Base-by-base conservation (phyloP, 805 yeast genomes). In the Saccharomycopsis babjevae region DNA sequence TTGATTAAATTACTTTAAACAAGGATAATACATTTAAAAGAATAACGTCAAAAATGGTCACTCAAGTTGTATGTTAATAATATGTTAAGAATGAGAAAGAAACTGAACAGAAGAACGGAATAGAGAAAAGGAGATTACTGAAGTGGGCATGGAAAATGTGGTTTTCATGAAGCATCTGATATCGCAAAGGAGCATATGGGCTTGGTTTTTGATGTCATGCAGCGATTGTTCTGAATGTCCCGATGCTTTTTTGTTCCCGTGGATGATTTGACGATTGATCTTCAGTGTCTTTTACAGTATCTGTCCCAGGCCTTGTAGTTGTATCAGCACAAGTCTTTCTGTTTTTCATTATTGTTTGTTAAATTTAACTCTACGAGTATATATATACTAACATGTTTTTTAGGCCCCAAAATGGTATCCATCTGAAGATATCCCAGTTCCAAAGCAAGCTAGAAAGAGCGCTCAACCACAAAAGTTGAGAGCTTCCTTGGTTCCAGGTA, bases 401-500 rank as follows among this genome's bases (percentile, higher is more conserved):
- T 60, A 80, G 82, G 93, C 94, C 75, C 88, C 89, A 79, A 87
- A 86, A 83, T 89, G 96, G 96, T 91, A 88, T 84, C 90, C 89
- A 78, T 86, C 96, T 75, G 93, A 89, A 83, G 89, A 85, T 79
- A 87, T 83, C 72, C 86, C 92, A 77, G 90, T 84, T 73, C 84
- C 93, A 72, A 89, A 88, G 83, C 84, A 83, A 80, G 77, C 89
- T 76, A 89, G 97, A 87, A 89, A 91, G 87, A 76, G 92, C 72
- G 82, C 83, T 73, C 89, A 91, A 77, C 96, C 97, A 75, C 94
- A 90, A 80, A 88, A 88, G 80, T 84, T 94, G 79, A 91, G 98
- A 80, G 83, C 96, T 74, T 88, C 97, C 67, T 83, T 93, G 74
- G 96, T 88, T 70, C 97, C 97, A 79, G 99, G 99, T 78, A 88